phyloP scores from a whole-genome alignment of 78 protist species.

The Corallochytrium limacisporum region DNA sequence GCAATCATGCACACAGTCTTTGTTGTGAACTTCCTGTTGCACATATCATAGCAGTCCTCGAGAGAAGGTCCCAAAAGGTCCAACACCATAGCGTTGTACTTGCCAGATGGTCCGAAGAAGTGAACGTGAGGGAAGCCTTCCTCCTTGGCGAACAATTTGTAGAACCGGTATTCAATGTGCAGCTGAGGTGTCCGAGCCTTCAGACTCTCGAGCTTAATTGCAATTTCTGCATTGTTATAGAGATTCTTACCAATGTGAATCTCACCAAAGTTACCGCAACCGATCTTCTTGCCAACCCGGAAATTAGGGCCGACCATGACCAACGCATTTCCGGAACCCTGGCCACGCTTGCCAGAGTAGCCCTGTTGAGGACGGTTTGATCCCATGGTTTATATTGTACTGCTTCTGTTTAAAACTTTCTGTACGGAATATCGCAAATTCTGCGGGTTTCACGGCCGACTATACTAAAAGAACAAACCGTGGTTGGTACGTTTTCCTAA shows the following conservation, averaged over 20 bases:
- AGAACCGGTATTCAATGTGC: constrained; percentile 12
- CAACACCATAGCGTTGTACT: constrained; percentile 58
- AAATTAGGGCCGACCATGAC: constrained; percentile 30
- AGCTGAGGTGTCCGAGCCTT: constrained; percentile 25
- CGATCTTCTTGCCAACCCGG: constrained; percentile 50
- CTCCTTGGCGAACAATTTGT: background rate
- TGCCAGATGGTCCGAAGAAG: constrained; percentile 12
- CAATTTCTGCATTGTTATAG: constrained; percentile 18
- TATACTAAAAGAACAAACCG: too few relatives aligned
- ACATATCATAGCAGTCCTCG: constrained; percentile 88
- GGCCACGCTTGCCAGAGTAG: too few relatives aligned
- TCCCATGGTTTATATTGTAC: too few relatives aligned
- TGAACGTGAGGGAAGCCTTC: constrained; percentile 18
- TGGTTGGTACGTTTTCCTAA: too few relatives aligned
- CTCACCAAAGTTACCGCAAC: constrained; percentile 78
- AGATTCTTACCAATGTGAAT: constrained; percentile 37
- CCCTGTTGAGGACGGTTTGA: too few relatives aligned
- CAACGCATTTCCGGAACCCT: too few relatives aligned
- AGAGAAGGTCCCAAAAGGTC: constrained; percentile 94
- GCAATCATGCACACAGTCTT: constrained; percentile 87
- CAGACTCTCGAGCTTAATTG: constrained; percentile 19
- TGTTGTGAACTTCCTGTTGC: constrained; percentile 65
- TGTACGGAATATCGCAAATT: too few relatives aligned
- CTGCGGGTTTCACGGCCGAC: too few relatives aligned
- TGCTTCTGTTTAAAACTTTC: too few relatives aligned